Percentiles rank a stretch among this genome's conserved stretches.
Conservation (phyloP, 352 stramenopile genomes). For the Globisporangium rhizosaccharum region DNA sequence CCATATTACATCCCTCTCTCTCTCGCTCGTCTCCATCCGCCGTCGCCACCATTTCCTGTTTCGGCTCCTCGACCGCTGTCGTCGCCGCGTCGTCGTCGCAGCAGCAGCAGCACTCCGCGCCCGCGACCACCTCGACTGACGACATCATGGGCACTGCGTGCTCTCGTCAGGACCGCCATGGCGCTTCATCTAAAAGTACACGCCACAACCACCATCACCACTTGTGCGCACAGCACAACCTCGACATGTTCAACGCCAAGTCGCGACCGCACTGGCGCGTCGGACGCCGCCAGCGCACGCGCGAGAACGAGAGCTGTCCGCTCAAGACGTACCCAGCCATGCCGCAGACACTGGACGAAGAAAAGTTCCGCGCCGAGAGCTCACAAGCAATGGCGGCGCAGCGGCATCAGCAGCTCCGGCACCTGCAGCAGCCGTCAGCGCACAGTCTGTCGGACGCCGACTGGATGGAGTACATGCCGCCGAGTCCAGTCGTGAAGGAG, state of each 20-base stretch:
- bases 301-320: not conserved
- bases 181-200: no score
- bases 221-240: not conserved
- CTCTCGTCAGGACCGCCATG: constrained; percentile 24
- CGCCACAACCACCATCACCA: constrained; percentile 5
- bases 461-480: constrained; percentile 19
- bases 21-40: not conserved
- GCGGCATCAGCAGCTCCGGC: not conserved
- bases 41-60: constrained; percentile 6
- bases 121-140: not conserved
- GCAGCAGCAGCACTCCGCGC: no score
- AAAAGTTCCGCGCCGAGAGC: constrained; percentile 13
- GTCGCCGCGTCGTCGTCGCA: not conserved
- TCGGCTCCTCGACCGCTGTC: constrained; percentile 1
- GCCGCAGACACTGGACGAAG: not conserved
- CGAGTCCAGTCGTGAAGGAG: constrained; percentile 49
- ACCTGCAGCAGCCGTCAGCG: constrained; percentile 9
- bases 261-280: constrained; percentile 11
- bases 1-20: no score
- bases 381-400: not conserved
- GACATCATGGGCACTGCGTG: constrained; percentile 31
- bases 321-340: not conserved
- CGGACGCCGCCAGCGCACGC: constrained; percentile 7
- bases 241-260: no score
- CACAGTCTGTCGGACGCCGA: constrained; percentile 14